Percentiles rank a stretch among this genome's conserved stretches.
Conservation (phyloP, 1,284 basidiomycete species). For the Ceraceosorus bombacis region DNA sequence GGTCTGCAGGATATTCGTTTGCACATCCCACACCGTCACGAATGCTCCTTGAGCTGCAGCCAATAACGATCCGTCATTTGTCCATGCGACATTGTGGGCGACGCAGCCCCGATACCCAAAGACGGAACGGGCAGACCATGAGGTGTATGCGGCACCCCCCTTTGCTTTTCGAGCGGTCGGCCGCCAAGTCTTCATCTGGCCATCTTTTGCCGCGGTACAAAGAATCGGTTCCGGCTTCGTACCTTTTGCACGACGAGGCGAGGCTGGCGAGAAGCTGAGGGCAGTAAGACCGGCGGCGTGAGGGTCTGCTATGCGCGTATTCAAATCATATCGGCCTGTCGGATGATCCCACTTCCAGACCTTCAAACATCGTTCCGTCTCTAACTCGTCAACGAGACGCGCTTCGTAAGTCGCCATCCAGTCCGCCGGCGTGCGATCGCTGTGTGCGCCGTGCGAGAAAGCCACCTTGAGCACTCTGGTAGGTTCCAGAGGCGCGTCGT, state of each 20-base stretch:
- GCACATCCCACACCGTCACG: conserved; percentile 70
- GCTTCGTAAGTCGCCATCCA: conserved; percentile 92
- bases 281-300: conserved; percentile 67
- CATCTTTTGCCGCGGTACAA: conserved; percentile 52
- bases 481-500: conserved; percentile 70
- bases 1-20: conserved; percentile 61
- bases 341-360: conserved; percentile 74
- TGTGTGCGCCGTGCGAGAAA: conserved; percentile 53
- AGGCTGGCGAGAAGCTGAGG: conserved; percentile 56
- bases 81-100: conserved; percentile 60
- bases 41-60: conserved; percentile 65
- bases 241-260: conserved; percentile 8
- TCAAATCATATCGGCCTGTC: conserved; percentile 52
- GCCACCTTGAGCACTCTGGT: conserved; percentile 66
- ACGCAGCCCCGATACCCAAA: conserved; percentile 35
- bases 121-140: conserved; percentile 41
- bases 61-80: conserved; percentile 76
- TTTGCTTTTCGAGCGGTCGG: conserved; percentile 28
- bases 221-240: conserved; percentile 9
- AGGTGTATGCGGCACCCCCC: conserved; percentile 30
- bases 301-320: conserved; percentile 82
- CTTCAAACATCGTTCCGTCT: conserved; percentile 71
- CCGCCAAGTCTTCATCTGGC: conserved; percentile 64
- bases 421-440: conserved; percentile 49
- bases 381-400: conserved; percentile 59